Conservation (phyloP, 2,329 filamentous ascomycete species). For the Ascochyta fabae region DNA sequence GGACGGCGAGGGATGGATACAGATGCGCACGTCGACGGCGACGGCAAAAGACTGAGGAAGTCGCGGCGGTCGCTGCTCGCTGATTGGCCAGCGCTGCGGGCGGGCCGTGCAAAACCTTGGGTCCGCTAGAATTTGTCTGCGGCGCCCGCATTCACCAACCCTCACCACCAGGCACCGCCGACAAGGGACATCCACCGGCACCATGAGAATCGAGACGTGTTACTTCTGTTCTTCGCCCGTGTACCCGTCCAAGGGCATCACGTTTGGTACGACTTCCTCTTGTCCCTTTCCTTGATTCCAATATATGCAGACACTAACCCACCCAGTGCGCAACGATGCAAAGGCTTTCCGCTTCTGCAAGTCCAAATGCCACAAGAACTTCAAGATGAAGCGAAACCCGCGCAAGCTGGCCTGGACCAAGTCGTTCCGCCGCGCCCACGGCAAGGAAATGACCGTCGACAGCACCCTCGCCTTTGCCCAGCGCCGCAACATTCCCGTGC, state of each 20-base stretch:
- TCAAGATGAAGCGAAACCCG: slow-evolving; percentile 98
- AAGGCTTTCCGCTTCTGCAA: slow-evolving; percentile 72
- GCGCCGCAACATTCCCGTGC: slow-evolving; percentile 89
- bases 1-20: background rate
- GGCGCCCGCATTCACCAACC: slow-evolving; percentile 17
- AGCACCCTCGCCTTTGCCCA: slow-evolving; percentile 90
- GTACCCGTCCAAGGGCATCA: slow-evolving; percentile 58
- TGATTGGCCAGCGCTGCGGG: slow-evolving; percentile 11
- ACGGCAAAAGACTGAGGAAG: slow-evolving; percentile 25
- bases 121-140: slow-evolving; percentile 27
- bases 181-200: slow-evolving; percentile 18
- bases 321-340: slow-evolving; percentile 58
- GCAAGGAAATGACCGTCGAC: slow-evolving; percentile 81
- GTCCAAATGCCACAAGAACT: slow-evolving; percentile 65
- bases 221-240: slow-evolving; percentile 73
- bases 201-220: slow-evolving; percentile 56
- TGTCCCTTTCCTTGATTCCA: background rate
- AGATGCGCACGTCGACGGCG: slow-evolving; percentile 9
- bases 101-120: slow-evolving; percentile 25
- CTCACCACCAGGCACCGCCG: slow-evolving; percentile 13
- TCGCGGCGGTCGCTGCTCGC: slow-evolving; percentile 24
- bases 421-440: slow-evolving; percentile 50
- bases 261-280: slow-evolving; percentile 63
- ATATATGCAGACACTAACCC: background rate
- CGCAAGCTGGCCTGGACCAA: slow-evolving; percentile 88